These are phyloP conservation scores for Cyclocybe aegerita DNA, from an alignment of 768 basidiomycete genomes.

Conservation along the genomic window DNA sequence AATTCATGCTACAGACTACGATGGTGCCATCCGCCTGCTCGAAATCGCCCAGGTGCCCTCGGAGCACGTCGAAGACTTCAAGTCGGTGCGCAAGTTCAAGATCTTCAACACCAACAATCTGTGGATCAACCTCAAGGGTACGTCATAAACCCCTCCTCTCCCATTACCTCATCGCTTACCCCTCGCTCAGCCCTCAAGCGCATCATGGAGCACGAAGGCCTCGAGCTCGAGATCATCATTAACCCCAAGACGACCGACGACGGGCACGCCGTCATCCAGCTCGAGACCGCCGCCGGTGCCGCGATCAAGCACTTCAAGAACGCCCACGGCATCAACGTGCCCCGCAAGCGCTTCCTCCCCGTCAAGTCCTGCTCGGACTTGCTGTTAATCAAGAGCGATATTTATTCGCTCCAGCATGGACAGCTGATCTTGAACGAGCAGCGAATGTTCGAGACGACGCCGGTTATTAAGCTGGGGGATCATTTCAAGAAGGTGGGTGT, in stretches of 20 bases:
- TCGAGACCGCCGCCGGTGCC: conserved; percentile 91
- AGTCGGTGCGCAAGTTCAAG: conserved; percentile 91
- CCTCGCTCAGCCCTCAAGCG: conserved; percentile 74
- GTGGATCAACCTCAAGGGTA: conserved; percentile 78
- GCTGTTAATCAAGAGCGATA: conserved; percentile 87
- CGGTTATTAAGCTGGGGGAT: conserved; percentile 96
- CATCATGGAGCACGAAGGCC: conserved; percentile 80
- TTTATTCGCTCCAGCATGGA: conserved; percentile 89
- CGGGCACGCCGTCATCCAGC: conserved; percentile 84
- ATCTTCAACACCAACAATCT: conserved; percentile 89
- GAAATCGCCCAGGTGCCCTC: conserved; percentile 95
- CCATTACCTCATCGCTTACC: neutral
- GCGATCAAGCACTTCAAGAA: conserved; percentile 93
- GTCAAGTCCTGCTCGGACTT: conserved; percentile 88
- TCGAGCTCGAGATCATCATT: conserved; percentile 95
- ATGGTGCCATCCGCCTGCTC: conserved; percentile 83
- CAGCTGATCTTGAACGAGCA: conserved; percentile 81
- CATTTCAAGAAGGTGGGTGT: conserved; percentile 87
- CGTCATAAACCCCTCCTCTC: neutral
- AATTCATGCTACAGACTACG: conserved; percentile 53
- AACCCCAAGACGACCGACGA: conserved; percentile 88
- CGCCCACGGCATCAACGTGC: conserved; percentile 93
- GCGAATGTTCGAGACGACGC: conserved; percentile 83
- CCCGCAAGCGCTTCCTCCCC: conserved; percentile 90
- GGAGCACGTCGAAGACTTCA: conserved; percentile 94